A percentile compares a stretch with the other conserved stretches of the same genome.
phyloP scores from a whole-genome alignment of 805 yeast genomes.

The Saccharomycopsis sp. region DNA sequence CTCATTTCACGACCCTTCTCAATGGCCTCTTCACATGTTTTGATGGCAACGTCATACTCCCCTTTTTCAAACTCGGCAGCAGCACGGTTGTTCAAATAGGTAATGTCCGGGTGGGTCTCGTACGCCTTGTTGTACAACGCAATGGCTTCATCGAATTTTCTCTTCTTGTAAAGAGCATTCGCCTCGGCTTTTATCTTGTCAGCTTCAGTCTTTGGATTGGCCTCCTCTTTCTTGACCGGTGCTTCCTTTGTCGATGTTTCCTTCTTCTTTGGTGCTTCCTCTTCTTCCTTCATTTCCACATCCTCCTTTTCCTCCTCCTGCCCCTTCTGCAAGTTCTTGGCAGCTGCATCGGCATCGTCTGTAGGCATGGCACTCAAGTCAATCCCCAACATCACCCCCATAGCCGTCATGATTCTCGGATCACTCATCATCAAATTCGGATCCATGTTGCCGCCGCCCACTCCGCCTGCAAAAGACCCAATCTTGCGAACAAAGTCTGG shows the following conservation, averaged over 20 bases:
- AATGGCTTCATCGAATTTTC: conserved; percentile 89
- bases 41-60: conserved; percentile 76
- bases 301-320: conserved; percentile 24
- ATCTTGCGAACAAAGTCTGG: conserved; percentile 73
- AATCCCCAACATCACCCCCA: conserved; percentile 80
- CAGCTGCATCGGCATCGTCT: conserved; percentile 22
- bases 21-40: conserved; percentile 72
- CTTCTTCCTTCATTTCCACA: conserved; percentile 26
- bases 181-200: conserved; percentile 76
- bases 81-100: conserved; percentile 90
- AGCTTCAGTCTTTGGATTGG: conserved; percentile 40
- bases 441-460: conserved; percentile 63
- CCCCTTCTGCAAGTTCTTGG: conserved; percentile 23
- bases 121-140: conserved; percentile 79
- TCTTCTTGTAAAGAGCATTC: conserved; percentile 74
- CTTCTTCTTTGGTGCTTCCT: conserved; percentile 30
- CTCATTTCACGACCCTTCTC: conserved; percentile 84
- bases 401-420: conserved; percentile 79
- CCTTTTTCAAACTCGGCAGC: conserved; percentile 98
- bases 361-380: conserved; percentile 34
- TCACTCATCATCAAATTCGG: conserved; percentile 63
- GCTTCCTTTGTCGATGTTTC: conserved; percentile 26
- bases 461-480: too few relatives aligned
- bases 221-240: too few relatives aligned
- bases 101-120: conserved; percentile 72